Evolutionary conservation across 306 rosid species (phyloP), one percentile per base, ranked within the genome.

Genomic region (Begonia masoniana): DNA sequence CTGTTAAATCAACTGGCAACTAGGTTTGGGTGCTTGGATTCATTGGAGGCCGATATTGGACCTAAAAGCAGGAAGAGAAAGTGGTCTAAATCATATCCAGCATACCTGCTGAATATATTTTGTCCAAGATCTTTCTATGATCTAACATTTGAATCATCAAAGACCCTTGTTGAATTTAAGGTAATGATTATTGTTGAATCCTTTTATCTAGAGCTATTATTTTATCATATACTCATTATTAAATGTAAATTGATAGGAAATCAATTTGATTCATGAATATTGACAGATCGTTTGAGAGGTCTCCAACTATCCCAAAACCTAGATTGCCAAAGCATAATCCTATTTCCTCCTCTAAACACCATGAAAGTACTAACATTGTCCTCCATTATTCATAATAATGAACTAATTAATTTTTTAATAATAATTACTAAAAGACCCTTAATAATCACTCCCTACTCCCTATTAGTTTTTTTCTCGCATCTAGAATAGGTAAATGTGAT

Each of bases 161-260:
- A 91, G 72, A 86, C 99, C 24, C 39, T 55, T 62, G 96, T 81
- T 59, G 78, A 78, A 43, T 91, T 91, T 69, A 86, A 83, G 99
- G 99, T 91, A 65, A 61, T 10, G 49, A 10, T 50, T 47, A 58
- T 51, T 63, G 62, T 67, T 48, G 71, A 50, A 23, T 21, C 45
- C 43, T 56, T 31, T 13, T 10, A 31, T 31, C 7, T 58, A 23
- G 26, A 58, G 16, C 26, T 15, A 14, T 51, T 0, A 31, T 42
- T 47, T 58, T 17, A 15, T 58, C 23, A 14, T 51, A 11, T 49
- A 13, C 52, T 8, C 13, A 51, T 51, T 6, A 42, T 9, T 4
- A 53, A 21, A 15, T 41, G 45, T 16, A 31, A 31, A 31, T 31
- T 31, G 39, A 31, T 31, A 5, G 39, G 39, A 31, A 31, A 7